Percentiles rank a stretch among this genome's conserved stretches.
These are phyloP conservation scores for Globisporangium echinulatum DNA, from an alignment of 352 stramenopile genomes.

Conservation along the genomic window DNA sequence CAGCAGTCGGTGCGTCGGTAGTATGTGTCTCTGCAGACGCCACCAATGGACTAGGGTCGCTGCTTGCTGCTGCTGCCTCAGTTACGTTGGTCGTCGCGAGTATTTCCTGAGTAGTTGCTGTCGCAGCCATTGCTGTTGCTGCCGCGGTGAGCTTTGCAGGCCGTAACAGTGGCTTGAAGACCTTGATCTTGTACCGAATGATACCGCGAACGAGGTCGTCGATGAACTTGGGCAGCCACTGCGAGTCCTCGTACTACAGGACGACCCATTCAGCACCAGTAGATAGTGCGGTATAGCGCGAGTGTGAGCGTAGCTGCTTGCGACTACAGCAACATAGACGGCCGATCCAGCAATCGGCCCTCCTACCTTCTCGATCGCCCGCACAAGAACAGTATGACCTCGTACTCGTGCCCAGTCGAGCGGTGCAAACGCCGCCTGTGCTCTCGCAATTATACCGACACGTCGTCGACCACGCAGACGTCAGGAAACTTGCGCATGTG, in stretches of 20 bases:
- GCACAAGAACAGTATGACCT: conserved; percentile 35
- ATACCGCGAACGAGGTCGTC: conserved; percentile 66
- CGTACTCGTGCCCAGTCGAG: conserved; percentile 57
- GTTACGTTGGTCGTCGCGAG: too few species aligned
- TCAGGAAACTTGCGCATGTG: neutral
- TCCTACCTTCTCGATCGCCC: conserved; percentile 46
- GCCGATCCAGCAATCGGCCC: too few species aligned
- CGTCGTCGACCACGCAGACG: neutral
- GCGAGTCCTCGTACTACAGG: conserved; percentile 44
- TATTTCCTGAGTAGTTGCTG: neutral
- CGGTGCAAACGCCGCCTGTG: conserved; percentile 26
- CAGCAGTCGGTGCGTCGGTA: too few species aligned
- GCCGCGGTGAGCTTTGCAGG: conserved; percentile 9
- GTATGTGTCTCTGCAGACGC: too few species aligned
- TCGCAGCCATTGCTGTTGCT: neutral
- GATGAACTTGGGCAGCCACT: conserved; percentile 64
- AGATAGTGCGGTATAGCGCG: too few species aligned
- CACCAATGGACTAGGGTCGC: too few species aligned
- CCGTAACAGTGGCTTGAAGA: conserved; percentile 46
- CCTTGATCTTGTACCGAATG: conserved; percentile 69
- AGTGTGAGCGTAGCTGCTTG: neutral
- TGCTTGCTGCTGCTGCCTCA: too few species aligned
- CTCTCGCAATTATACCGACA: neutral
- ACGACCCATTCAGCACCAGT: too few species aligned
- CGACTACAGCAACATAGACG: too few species aligned